Base-by-base conservation (phyloP, 2,329 filamentous ascomycete genomes). In the Calonectria henricotiae region DNA sequence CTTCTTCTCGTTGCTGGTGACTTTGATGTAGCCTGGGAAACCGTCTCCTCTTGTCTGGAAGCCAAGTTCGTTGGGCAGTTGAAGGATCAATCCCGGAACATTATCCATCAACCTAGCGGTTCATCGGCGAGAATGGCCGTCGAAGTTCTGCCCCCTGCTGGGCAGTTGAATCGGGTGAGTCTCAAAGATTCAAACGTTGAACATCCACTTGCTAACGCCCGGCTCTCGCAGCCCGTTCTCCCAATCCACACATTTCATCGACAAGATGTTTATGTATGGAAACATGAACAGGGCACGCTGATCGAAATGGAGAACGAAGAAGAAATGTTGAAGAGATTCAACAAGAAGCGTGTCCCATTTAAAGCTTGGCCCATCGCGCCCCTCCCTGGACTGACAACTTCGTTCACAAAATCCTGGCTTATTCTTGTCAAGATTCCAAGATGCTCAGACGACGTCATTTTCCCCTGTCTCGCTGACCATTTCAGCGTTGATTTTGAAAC, bases 271-370 rank as follows among this genome's bases (percentile, higher is more conserved):
- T 83, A 79, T 27, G 70, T 77, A 4, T 68, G 62, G 25, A 69
- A 78, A 2, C 79, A 80, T 47, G 79, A 82, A 39, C 74, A 78
- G 39, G 81, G 80, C 0, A 82, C 81, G 0, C 20, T 79, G 0
- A 82, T 82, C 17, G 81, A 82, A 44, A 78, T 80, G 74, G 65
- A 74, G 0, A 82, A 82, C n/a, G 81, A 82, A 37, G 68, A 75
- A 8, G 62, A 73, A 1, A 15, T 73, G 0, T 41, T 82, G 1
- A 75, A 76, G 17, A 61, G 67, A 0, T 77, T 78, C 44, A 82
- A 82, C 30, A 69, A 80, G 1, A 70, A 67, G 8, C 62, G 69
- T 2, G 66, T 54, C 0, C 35, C 27, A 0, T 79, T 80, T 43
- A 66, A 73, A 7, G 68, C 77, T 1, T 82, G 81, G 81, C 74